A percentile compares a stretch with the other conserved stretches of the same genome.
phyloP scores from a whole-genome alignment of 192 early-diverging fungal genomes.

The Allomyces macrogynus region DNA sequence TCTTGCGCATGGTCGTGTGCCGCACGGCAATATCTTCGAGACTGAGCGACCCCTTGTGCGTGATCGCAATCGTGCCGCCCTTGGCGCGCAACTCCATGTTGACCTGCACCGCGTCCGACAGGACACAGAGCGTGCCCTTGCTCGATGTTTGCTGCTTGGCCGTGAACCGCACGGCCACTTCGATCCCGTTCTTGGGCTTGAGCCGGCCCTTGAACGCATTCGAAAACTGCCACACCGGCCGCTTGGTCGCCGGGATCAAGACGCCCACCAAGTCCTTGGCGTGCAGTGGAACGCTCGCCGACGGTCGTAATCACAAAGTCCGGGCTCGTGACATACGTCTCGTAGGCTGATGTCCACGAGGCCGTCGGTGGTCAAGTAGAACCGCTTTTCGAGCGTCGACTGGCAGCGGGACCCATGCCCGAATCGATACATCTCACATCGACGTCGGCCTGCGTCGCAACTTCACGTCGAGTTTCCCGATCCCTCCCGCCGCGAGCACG shows the following conservation, averaged over 20 bases:
- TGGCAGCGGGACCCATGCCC: slow-evolving; percentile 42
- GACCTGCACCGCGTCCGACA: slow-evolving; percentile 23
- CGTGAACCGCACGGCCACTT: slow-evolving; percentile 24
- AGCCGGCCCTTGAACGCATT: not conserved
- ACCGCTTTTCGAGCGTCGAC: slow-evolving; percentile 29
- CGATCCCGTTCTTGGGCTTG: slow-evolving; percentile 11
- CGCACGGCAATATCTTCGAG: slow-evolving; percentile 43
- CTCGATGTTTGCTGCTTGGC: slow-evolving; percentile 18
- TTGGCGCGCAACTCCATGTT: slow-evolving; percentile 25
- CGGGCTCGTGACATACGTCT: slow-evolving; percentile 18
- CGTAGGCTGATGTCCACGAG: slow-evolving; percentile 26
- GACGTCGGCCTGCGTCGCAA: slow-evolving; percentile 24
- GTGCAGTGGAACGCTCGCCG: slow-evolving; percentile 17
- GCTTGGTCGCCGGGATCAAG: slow-evolving; percentile 9
- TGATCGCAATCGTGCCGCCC: slow-evolving; percentile 31
- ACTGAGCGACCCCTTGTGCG: slow-evolving; percentile 30
- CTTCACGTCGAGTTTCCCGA: slow-evolving; percentile 30
- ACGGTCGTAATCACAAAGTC: slow-evolving; percentile 23
- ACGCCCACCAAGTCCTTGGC: slow-evolving; percentile 5
- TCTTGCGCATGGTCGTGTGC: slow-evolving; percentile 25
- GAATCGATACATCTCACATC: slow-evolving; percentile 26
- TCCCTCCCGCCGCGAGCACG: slow-evolving; percentile 9
- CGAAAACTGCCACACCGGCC: slow-evolving; percentile 1
- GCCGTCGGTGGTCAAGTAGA: slow-evolving; percentile 29
- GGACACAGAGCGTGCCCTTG: slow-evolving; percentile 19